Evolutionary conservation across 129 eudicot species (phyloP), one percentile per base, ranked within the genome.

Genomic region (Flaveria sonorensis): DNA sequence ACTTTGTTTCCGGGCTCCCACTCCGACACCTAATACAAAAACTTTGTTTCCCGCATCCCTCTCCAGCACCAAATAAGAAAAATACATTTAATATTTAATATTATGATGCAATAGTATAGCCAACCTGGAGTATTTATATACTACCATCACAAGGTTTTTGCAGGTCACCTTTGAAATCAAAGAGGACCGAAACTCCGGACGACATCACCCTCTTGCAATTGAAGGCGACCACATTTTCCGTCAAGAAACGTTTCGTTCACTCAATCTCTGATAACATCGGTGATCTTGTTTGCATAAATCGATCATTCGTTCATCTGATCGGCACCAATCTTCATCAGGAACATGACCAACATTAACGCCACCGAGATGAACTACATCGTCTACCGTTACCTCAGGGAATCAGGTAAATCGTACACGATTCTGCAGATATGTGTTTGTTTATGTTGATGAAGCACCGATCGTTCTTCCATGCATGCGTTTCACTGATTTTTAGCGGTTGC

Each of bases 361-460:
- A 53, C 10, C 50, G 92, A 83, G 48, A 39, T 91, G 84, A 88
- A 91, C 80, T 79, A 46, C 91, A 69, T 88, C 24, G 72, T 91
- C 68, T 85, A 67, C 50, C 93, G 89, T 30, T 86, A 91, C 76
- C 91, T 88, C 39, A 74, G 55, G 5, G 93, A 84, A 70, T 88
- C 93, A 75, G 91, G 97, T 86, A 70, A 67, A 61, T 20, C 3
- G 7, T 48, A 10, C 56, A 47, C 20, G 55, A 62, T 21, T 61
- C 10, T 36, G 28, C 77, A 21, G 24, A 20, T 71, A 48, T 36
- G 28, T 43, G 43, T 70, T 5, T 30, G 56, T 78, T 59, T 46
- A 59, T 1, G 39, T 46, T 26, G 30, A 59, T 4, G 60, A 50
- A 52, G 43, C 53, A 28, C 11, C 10, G 4, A 39, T 48, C 13